Evolutionary conservation across 169 alveolate genomes (phyloP).

Genomic region (Sarcocystis neurona): DNA sequence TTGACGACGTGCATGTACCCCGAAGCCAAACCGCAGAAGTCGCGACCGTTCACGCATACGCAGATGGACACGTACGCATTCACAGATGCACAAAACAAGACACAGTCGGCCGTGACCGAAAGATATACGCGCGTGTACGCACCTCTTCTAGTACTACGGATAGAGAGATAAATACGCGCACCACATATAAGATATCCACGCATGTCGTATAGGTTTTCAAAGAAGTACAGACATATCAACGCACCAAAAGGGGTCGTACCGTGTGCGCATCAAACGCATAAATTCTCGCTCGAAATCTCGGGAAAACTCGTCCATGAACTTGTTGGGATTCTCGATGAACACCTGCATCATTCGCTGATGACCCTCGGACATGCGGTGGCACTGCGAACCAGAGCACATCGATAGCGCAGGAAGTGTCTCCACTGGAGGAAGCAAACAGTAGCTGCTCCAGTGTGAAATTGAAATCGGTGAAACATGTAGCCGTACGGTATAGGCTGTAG

Average conservation of each 20-base stretch:
- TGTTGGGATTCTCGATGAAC: slow-evolving; percentile 87
- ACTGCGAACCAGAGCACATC: slow-evolving; percentile 65
- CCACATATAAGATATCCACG: not conserved
- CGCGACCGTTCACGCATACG: too few species aligned
- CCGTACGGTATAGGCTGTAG: too few species aligned
- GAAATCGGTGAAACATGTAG: too few species aligned
- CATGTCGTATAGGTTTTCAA: not conserved
- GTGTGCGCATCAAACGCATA: slow-evolving; percentile 87
- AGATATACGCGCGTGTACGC: too few species aligned
- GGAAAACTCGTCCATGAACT: slow-evolving; percentile 92
- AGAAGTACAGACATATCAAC: not conserved
- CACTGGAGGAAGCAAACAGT: not conserved
- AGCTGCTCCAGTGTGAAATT: too few species aligned
- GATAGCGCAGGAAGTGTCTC: not conserved
- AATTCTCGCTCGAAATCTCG: slow-evolving; percentile 86
- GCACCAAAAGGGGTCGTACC: slow-evolving; percentile 39
- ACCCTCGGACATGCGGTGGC: slow-evolving; percentile 91
- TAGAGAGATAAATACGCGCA: not conserved
- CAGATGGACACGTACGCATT: too few species aligned
- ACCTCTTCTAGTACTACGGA: too few species aligned
- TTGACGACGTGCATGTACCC: too few species aligned
- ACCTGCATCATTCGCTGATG: slow-evolving; percentile 93
- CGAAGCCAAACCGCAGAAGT: too few species aligned
- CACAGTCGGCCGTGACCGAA: too few species aligned
- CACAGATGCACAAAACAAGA: too few species aligned